Evolutionary conservation across 108 stramenopile species (phyloP).

Genomic region (Schizochytrium sp.): DNA sequence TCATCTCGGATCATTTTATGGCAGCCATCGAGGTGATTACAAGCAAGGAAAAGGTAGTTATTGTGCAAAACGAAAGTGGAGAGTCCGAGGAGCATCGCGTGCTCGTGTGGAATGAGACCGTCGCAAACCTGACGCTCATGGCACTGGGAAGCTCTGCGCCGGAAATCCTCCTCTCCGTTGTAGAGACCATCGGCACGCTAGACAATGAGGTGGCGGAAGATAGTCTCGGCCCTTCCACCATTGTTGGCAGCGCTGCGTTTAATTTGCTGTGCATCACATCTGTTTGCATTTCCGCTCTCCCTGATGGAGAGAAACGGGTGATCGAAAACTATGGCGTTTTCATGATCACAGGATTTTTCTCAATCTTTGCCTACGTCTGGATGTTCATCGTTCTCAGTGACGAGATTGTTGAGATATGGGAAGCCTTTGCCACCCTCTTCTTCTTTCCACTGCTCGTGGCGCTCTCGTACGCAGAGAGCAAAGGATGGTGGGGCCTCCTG

Average conservation of each 20-base stretch:
- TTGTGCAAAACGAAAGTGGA: neutral
- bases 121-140: conserved; percentile 42
- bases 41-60: neutral
- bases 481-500: neutral
- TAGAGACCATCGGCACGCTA: conserved; percentile 20
- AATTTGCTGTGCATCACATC: conserved; percentile 34
- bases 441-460: conserved; percentile 30
- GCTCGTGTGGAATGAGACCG: conserved; percentile 34
- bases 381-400: conserved; percentile 26
- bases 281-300: conserved; percentile 23
- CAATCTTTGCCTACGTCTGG: conserved; percentile 38
- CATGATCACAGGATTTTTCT: conserved; percentile 23
- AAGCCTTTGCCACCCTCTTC: conserved; percentile 25
- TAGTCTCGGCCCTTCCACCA: conserved; percentile 35
- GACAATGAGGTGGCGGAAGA: conserved; percentile 1
- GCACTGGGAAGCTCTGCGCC: conserved; percentile 41
- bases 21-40: conserved; percentile 34
- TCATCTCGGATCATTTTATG: conserved; percentile 34
- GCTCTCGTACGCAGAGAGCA: conserved; percentile 13
- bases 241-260: conserved; percentile 39
- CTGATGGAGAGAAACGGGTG: conserved; percentile 20
- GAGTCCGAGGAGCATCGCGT: neutral
- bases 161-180: conserved; percentile 30
- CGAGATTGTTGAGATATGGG: neutral
- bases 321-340: conserved; percentile 22